Conservation (phyloP, 2,329 filamentous ascomycete genomes). For the Endocalyx cinctus region DNA sequence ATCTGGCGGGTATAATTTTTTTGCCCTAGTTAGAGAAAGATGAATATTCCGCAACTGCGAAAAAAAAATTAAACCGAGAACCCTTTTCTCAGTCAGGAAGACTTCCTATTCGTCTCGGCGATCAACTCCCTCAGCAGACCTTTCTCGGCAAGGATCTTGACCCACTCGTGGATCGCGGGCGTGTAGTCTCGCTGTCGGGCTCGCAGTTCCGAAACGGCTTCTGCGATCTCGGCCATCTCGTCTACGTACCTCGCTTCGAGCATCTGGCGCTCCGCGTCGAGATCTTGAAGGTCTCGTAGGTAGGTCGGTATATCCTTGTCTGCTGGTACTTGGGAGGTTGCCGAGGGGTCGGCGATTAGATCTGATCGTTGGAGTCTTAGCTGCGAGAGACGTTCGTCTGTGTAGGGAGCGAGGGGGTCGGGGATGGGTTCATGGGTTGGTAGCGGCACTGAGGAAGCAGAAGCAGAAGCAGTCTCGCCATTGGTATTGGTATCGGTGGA, state of each 20-base stretch:
- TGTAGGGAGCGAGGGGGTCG: slow-evolving; percentile 11
- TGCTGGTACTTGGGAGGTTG: background rate
- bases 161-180: slow-evolving; percentile 63
- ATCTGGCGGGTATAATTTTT: too few species aligned
- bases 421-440: slow-evolving; percentile 24
- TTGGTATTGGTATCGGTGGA: too few species aligned
- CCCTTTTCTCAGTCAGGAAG: too few species aligned
- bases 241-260: slow-evolving; percentile 42
- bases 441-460: too few species aligned
- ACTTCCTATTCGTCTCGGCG: slow-evolving; percentile 10
- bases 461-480: too few species aligned
- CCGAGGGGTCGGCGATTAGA: slow-evolving; percentile 3
- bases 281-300: slow-evolving; percentile 23
- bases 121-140: slow-evolving; percentile 47
- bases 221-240: slow-evolving; percentile 37
- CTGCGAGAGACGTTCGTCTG: slow-evolving; percentile 11
- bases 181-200: slow-evolving; percentile 64
- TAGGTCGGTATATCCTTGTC: slow-evolving; percentile 1
- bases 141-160: slow-evolving; percentile 64
- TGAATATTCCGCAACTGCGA: too few species aligned
- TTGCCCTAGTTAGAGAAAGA: too few species aligned
- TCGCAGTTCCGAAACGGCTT: slow-evolving; percentile 48
- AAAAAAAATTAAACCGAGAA: too few species aligned
- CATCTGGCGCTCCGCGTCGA: slow-evolving; percentile 36
- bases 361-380: slow-evolving; percentile 10